Evolutionary conservation across 306 rosid species (phyloP), one percentile per base, ranked within the genome.

Genomic region (Malus asiatica): DNA sequence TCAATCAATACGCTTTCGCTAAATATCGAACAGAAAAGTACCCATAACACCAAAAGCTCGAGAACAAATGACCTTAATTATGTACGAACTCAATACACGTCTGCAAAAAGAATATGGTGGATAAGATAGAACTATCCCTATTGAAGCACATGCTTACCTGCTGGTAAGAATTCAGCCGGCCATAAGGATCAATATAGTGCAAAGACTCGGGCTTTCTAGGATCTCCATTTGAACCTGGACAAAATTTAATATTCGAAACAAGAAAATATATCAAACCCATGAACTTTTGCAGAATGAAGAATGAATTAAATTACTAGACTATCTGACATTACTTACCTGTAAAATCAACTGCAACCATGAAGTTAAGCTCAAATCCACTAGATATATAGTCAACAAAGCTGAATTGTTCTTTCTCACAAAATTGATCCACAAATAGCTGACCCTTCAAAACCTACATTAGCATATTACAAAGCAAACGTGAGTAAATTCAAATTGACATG

Each of bases 301-400:
- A 35, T 52, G 45, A 46, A 27, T 27, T 27, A 27, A 27, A 27
- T 27, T 7, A 27, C 2, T 4, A 67, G 53, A 60, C 67, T 20
- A 64, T 45, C 40, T 67, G 67, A 27, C 22, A 55, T 19, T 48
- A 27, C 53, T 20, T 81, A 95, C 99, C 93, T 0, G 96, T 95
- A 87, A 95, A 92, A 71, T 95, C 98, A 19, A 95, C 85, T 3
- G 96, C 97, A 62, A 95, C 97, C 99, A 90, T 92, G 77, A 92
- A 95, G 83, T 92, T 92, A 22, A 95, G 89, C 85, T 90, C 91
- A 84, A 90, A 95, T 67, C 97, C 97, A 76, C 85, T 88, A 22
- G 96, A 90, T 80, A 95, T 88, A 83, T 95, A 95, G 72, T 95
- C 99, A 23, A 95, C 78, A 82, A 95, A 95, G 74, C 88, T 92